Base-by-base conservation (phyloP, 345 rosid species). In the Populus deltoides region DNA sequence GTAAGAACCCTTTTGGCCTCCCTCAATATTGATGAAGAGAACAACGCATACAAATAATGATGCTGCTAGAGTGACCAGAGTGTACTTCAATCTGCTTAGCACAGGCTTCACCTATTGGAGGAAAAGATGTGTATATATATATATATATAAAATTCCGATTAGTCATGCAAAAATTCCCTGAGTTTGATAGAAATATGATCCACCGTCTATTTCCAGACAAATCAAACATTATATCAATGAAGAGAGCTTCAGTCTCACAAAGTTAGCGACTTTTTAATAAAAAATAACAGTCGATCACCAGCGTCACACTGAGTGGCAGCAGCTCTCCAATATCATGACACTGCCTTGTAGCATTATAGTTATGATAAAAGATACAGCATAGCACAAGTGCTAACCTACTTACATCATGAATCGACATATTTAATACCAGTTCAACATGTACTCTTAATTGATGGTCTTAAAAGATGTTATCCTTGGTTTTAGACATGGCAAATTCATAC, bases 71-170 rank as follows among this genome's bases (percentile, higher is more conserved):
- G 85, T 85, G 5, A 94, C 83, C 2, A 94, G 89, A n/a, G 91
- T 91, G 86, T 92, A 86, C 75, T 94, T 94, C 41, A 94, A 80
- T 80, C 94, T 90, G 70, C 83, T 87, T 57, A 94, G 90, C 45
- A 94, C 85, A 5, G 98, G 97, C 86, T 93, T 91, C 35, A 94
- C 98, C 98, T 94, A 87, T 79, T 35, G 38, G 2, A 51, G 43
- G 3, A 59, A 67, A 45, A 51, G 24, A 33, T 33, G 3, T 33
- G 0, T 3, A 31, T 33, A 33, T 33, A 33, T 33, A 33, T 31
- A 31, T 31, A 31, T 31, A 31, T 31, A 31, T 31, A 31, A 33
- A 0, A 7, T 2, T 47, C 17, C 47, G 66, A 22, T 18, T 1
- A 8, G 51, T 13, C 12, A 43, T 27, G 7, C 15, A 18, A 38